Conservation (phyloP, 2,329 filamentous ascomycete genomes). For the Calycina herbarum region DNA sequence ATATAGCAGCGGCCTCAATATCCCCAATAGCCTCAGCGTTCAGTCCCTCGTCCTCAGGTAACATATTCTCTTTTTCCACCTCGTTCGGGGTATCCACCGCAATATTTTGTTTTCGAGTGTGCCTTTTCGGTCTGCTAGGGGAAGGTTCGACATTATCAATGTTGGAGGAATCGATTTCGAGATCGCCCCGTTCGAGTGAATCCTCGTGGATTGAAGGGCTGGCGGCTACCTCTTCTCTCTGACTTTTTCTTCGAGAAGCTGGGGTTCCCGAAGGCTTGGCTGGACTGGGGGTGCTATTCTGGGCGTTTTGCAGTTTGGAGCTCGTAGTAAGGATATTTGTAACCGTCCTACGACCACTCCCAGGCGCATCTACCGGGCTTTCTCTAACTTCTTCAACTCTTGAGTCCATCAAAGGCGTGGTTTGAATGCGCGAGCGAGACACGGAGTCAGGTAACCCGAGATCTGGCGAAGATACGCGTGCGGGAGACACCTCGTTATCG, state of each 20-base stretch:
- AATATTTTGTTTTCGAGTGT: background rate
- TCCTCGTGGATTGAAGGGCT: conserved; percentile 2
- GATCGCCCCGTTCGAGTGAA: background rate
- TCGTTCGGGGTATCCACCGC: background rate
- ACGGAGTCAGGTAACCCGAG: background rate
- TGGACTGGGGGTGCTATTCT: conserved; percentile 14
- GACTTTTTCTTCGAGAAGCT: conserved; percentile 28
- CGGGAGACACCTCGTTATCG: background rate
- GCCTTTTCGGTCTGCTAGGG: background rate
- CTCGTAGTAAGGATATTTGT: conserved; percentile 17
- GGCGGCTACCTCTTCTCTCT: conserved; percentile 20
- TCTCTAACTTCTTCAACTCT: conserved; percentile 49
- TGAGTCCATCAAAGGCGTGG: conserved; percentile 15
- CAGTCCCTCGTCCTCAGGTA: conserved; percentile 32
- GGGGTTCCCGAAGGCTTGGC: conserved; percentile 19
- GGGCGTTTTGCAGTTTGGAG: conserved; percentile 20
- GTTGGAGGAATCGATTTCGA: background rate
- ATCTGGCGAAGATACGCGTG: background rate
- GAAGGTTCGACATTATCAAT: background rate
- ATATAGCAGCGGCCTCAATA: conserved; percentile 38
- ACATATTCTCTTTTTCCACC: background rate
- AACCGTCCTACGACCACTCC: conserved; percentile 45
- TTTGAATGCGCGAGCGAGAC: conserved; percentile 14
- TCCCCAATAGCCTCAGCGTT: conserved; percentile 37
- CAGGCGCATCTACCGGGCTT: conserved; percentile 55